Evolutionary conservation across 345 rosid genomes (phyloP), one percentile per base, ranked within the genome.

Genomic region (Corchorus capsularis): DNA sequence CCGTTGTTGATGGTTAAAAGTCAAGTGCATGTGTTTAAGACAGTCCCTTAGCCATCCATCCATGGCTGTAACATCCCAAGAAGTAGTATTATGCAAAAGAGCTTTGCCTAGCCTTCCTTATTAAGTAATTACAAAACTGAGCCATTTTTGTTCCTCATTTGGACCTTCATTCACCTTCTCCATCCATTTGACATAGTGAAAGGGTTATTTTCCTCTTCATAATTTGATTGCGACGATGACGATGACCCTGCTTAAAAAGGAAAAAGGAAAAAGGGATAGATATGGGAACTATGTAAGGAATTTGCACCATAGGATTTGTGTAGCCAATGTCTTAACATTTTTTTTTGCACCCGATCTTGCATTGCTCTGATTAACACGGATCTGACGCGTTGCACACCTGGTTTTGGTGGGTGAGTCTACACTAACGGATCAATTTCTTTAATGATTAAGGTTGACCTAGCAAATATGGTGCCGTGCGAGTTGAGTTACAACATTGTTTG

Each of bases 11-110:
- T 22, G 13, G 35, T 57, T 55, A 7, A 53, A 16, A 3, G 20
- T 53, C 20, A 53, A 16, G 12, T 55, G 4, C 27, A n/a, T 8
- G 32, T 55, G 12, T n/a, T 27, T 27, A 27, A 27, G 60, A 55
- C 32, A n/a, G 67, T 34, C 39, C 14, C 20, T 72, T 77, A 20
- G 35, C 63, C 49, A 55, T 57, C 63, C 49, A 55, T 57, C 22
- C 35, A 6, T 0, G 64, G 55, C 75, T 61, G 13, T 27, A 32
- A 16, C 16, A 7, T 37, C 5, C 27, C 17, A 39, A 63, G 27
- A 27, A 27, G 27, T 71, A 53, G 71, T 71, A 20, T 22, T 11
- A 13, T n/a, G 56, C 3, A 4, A 4, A 41, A 22, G 16, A 45
- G 19, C 0, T 19, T 27, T 20, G 20, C 13, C 19, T 55, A 54